A percentile compares a stretch with the other conserved stretches of the same genome.
Evolutionary conservation across 2,329 filamentous ascomycete species (phyloP).

Genomic region (Sarocladium kiliense): DNA sequence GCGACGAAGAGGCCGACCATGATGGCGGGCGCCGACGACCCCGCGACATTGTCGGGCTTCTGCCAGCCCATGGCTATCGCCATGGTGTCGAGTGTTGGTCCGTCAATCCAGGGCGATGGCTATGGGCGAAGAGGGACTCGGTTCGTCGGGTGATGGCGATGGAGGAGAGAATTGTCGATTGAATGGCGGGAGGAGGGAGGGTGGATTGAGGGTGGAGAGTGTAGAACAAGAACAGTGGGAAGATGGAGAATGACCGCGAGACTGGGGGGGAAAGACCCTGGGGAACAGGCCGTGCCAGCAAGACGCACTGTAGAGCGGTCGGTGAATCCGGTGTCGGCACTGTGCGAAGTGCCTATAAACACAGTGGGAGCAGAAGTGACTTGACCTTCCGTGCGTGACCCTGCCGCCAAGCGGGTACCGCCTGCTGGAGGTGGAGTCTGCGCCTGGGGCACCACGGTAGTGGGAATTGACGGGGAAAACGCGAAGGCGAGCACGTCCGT

Average conservation of each 20-base stretch:
- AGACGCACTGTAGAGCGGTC: not conserved
- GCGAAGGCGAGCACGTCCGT: not conserved
- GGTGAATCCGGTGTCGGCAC: not conserved
- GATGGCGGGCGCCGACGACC: conserved; percentile 66
- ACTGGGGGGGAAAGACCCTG: not conserved
- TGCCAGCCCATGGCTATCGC: conserved; percentile 65
- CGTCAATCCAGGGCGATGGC: conserved; percentile 42
- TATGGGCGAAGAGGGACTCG: conserved; percentile 1
- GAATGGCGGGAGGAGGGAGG: not conserved
- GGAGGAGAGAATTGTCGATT: conserved; percentile 1
- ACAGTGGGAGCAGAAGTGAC: not conserved
- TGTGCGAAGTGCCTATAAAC: not conserved
- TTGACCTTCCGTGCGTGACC: not conserved
- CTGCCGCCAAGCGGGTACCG: conserved; percentile 6
- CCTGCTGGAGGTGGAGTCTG: conserved; percentile 3
- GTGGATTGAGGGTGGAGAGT: conserved; percentile 9
- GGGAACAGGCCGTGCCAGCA: not conserved
- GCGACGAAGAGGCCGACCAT: conserved; percentile 69
- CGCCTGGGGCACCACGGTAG: conserved; percentile 1
- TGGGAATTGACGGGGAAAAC: not conserved
- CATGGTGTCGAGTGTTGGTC: conserved; percentile 46
- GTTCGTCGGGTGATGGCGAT: conserved; percentile 3
- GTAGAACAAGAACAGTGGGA: not conserved
- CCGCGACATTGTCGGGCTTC: conserved; percentile 70
- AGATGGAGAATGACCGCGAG: conserved; percentile 5